Conservation (phyloP, 202 grass and related monocot genomes). For the Dendrocalamus latiflorus region DNA sequence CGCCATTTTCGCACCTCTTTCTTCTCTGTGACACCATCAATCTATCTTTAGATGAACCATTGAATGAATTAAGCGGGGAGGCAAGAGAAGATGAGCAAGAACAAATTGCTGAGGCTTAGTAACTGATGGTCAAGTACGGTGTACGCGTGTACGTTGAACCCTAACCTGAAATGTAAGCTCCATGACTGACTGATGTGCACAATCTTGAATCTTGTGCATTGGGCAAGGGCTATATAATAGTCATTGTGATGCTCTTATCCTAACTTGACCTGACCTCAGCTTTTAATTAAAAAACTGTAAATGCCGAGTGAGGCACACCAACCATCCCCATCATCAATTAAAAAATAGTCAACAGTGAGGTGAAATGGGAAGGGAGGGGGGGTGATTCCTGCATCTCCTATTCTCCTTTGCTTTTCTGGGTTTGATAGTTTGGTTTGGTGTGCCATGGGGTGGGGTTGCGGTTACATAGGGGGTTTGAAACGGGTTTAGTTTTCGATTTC, state of each 20-base stretch:
- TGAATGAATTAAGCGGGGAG: background rate
- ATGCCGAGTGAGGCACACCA: background rate
- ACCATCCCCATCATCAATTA: background rate
- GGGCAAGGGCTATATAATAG: background rate
- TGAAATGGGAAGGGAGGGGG: background rate
- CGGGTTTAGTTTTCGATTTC: no score
- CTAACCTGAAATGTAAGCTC: no score
- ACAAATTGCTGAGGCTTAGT: no score
- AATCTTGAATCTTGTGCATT: background rate
- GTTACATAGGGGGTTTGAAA: no score
- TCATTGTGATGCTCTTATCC: background rate
- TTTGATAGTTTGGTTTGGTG: background rate
- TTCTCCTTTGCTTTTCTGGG: background rate
- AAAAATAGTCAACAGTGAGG: background rate
- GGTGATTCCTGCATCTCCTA: background rate
- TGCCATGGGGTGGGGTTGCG: background rate
- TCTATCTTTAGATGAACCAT: background rate
- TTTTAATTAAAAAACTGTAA: background rate
- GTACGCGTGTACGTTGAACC: no score
- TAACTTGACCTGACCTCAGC: background rate
- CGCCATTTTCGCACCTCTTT: background rate
- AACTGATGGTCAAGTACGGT: no score
- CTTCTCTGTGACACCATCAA: background rate
- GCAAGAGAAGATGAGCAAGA: no score
- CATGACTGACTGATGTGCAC: background rate